These are phyloP conservation scores for Manihot esculenta DNA, from an alignment of 441 rosid genomes.

Conservation along the genomic window DNA sequence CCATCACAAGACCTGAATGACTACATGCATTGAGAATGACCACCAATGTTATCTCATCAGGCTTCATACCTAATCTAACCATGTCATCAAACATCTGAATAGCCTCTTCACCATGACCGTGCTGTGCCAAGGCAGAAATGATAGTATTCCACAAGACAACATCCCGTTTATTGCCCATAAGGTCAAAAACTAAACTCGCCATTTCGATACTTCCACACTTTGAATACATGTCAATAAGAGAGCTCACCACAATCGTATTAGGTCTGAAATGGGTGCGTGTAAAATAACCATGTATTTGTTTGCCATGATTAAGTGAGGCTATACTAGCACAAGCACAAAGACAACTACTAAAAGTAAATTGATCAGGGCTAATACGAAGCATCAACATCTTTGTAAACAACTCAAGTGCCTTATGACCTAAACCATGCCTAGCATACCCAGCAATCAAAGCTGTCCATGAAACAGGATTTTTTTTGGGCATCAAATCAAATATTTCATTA, in stretches of 20 bases:
- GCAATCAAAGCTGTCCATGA: constrained; percentile 66
- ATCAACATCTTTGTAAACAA: constrained; percentile 47
- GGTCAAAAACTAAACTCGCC: constrained; percentile 53
- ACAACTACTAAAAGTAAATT: constrained; percentile 56
- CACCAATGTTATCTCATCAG: constrained; percentile 61
- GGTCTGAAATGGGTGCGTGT: constrained; percentile 36
- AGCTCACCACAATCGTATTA: constrained; percentile 46
- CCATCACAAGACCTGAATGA: constrained; percentile 58
- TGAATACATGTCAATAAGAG: constrained; percentile 71
- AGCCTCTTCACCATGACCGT: constrained; percentile 65
- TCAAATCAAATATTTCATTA: constrained; percentile 36
- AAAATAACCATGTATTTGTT: constrained; percentile 50
- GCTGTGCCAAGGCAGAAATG: constrained; percentile 58
- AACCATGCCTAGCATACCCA: constrained; percentile 47
- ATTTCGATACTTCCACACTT: constrained; percentile 57
- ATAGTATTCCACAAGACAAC: constrained; percentile 71
- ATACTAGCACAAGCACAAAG: constrained; percentile 71
- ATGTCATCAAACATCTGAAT: constrained; percentile 52
- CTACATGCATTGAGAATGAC: constrained; percentile 70
- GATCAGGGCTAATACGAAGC: constrained; percentile 51
- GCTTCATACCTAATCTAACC: constrained; percentile 44
- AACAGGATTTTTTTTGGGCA: constrained; percentile 52
- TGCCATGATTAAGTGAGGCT: constrained; percentile 58
- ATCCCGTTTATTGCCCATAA: constrained; percentile 37
- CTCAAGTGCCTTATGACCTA: constrained; percentile 43